Evolutionary conservation across 2,329 filamentous ascomycete species (phyloP).

Genomic region (Aurifilum marmelostoma): DNA sequence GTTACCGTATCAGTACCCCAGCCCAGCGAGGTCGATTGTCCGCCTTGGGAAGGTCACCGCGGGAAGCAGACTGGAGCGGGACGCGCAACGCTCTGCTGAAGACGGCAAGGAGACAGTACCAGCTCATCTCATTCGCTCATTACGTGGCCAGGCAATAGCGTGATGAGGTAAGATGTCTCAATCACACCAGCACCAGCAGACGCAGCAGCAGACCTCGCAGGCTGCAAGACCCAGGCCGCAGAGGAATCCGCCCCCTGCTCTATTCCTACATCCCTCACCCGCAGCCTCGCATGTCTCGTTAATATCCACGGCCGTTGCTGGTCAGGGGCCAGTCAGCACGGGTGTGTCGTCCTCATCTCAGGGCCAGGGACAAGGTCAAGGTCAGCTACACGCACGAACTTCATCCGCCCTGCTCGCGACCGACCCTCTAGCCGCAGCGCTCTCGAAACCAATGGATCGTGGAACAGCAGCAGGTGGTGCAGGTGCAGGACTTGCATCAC

Average conservation of each 20-base stretch:
- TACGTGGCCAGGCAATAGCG: background rate
- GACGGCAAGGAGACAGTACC: background rate
- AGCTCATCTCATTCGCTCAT: background rate
- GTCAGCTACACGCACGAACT: slow-evolving; percentile 13
- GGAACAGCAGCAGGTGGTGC: background rate
- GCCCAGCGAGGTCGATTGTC: slow-evolving; percentile 4
- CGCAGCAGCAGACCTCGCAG: slow-evolving; percentile 41
- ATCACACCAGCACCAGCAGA: slow-evolving; percentile 45
- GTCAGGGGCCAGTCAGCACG: slow-evolving; percentile 20
- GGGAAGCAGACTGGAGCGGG: slow-evolving; percentile 7
- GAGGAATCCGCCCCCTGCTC: slow-evolving; percentile 67
- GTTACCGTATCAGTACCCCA: background rate
- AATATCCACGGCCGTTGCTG: slow-evolving; percentile 46
- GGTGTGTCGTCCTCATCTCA: slow-evolving; percentile 17
- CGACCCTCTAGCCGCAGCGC: slow-evolving; percentile 26
- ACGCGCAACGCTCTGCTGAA: slow-evolving; percentile 16
- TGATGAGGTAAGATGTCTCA: slow-evolving; percentile 42
- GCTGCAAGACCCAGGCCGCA: slow-evolving; percentile 37
- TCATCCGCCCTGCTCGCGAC: slow-evolving; percentile 15
- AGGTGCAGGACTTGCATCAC: background rate
- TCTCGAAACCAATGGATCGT: slow-evolving; percentile 23
- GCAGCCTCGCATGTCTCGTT: slow-evolving; percentile 73
- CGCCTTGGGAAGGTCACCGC: slow-evolving; percentile 23
- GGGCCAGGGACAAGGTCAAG: slow-evolving; percentile 10
- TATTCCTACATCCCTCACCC: slow-evolving; percentile 82